Conservation (phyloP, 805 yeast genomes). For the Myxozyma kluyveri region DNA sequence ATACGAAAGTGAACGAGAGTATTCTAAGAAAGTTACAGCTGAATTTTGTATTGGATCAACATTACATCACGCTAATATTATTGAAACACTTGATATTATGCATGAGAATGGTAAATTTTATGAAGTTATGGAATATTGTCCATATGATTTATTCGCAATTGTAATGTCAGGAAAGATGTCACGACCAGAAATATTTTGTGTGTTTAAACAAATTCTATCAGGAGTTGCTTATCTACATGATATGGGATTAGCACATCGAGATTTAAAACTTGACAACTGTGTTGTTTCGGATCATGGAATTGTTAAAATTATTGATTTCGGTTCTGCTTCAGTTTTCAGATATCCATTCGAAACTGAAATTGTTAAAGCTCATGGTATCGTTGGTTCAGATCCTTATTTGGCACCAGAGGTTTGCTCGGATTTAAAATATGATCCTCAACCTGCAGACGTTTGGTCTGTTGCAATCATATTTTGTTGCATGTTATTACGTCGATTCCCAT, state of each 20-base stretch:
- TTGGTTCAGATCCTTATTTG: constrained; percentile 93
- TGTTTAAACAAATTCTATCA: constrained; percentile 71
- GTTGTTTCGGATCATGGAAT: constrained; percentile 75
- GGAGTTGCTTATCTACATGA: constrained; percentile 77
- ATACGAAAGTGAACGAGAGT: constrained; percentile 64
- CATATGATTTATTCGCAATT: constrained; percentile 84
- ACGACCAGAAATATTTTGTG: constrained; percentile 68
- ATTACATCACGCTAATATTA: constrained; percentile 72
- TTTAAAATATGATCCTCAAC: constrained; percentile 72
- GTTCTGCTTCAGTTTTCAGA: constrained; percentile 81
- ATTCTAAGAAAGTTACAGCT: constrained; percentile 71
- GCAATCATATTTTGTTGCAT: constrained; percentile 92
- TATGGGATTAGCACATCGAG: constrained; percentile 89
- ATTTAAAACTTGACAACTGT: constrained; percentile 88
- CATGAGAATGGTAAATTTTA: constrained; percentile 61
- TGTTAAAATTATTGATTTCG: constrained; percentile 87
- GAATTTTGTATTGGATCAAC: constrained; percentile 82
- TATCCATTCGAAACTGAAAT: constrained; percentile 58
- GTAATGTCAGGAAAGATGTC: constrained; percentile 87
- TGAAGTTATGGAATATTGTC: constrained; percentile 91
- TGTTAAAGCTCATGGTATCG: constrained; percentile 75
- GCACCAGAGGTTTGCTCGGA: constrained; percentile 82
- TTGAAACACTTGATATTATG: constrained; percentile 76
- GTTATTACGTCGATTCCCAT: constrained; percentile 83
- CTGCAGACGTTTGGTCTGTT: constrained; percentile 88